Conservation (phyloP, 176 grass and related monocot species). For the Oryza brachyantha region DNA sequence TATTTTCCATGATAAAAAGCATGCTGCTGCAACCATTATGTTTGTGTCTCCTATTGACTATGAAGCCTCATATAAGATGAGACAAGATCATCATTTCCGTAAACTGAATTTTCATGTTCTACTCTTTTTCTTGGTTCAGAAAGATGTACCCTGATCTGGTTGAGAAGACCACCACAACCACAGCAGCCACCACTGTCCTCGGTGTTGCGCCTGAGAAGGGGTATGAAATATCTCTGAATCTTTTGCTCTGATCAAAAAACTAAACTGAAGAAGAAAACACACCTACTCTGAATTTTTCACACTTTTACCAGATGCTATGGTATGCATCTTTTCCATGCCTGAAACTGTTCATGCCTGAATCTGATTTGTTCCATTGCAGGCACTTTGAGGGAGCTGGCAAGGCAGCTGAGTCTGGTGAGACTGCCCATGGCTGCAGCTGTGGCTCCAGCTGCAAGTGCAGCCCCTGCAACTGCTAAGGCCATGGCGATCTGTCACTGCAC, state of each 20-base stretch:
- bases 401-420: neutral
- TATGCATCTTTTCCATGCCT: neutral
- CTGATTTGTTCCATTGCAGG: slow-evolving; percentile 4
- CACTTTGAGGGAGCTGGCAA: neutral
- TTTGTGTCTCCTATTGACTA: neutral
- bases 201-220: slow-evolving; percentile 37
- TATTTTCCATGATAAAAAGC: neutral
- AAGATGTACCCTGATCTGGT: slow-evolving; percentile 41
- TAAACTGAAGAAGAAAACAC: neutral
- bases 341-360: neutral
- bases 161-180: slow-evolving; percentile 19
- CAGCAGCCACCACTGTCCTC: slow-evolving; percentile 3
- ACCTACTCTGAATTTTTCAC: neutral
- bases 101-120: neutral
- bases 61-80: neutral
- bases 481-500: neutral
- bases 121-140: neutral
- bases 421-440: slow-evolving; percentile 35
- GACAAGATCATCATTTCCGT: neutral
- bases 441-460: slow-evolving; percentile 32
- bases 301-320: neutral
- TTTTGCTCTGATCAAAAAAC: neutral
- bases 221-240: neutral
- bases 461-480: slow-evolving; percentile 36
- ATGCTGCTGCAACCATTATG: neutral